Percentiles rank a stretch among this genome's conserved stretches.
phyloP scores from a whole-genome alignment of 352 stramenopile species.

The Globisporangium barbulae region DNA sequence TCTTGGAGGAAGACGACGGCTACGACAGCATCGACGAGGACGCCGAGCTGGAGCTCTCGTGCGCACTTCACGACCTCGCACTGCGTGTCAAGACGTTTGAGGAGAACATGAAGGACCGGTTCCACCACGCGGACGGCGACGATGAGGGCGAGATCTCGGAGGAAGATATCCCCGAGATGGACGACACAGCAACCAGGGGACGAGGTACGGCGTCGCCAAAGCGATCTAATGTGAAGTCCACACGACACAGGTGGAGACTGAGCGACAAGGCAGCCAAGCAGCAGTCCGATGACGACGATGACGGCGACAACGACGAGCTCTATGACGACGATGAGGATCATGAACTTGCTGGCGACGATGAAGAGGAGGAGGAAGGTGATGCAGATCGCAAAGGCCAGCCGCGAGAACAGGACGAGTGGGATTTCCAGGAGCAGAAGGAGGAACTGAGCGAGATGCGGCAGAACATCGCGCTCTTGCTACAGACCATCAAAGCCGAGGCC shows the following conservation, averaged over 20 bases:
- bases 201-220: background rate
- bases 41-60: constrained; percentile 71
- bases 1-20: constrained; percentile 34
- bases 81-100: constrained; percentile 65
- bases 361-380: constrained; percentile 26
- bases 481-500: constrained; percentile 55
- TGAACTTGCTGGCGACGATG: constrained; percentile 24
- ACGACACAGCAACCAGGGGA: constrained; percentile 18
- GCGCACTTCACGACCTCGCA: constrained; percentile 65
- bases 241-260: constrained; percentile 4
- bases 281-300: constrained; percentile 27
- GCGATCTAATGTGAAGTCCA: constrained; percentile 10
- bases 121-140: constrained; percentile 25
- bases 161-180: constrained; percentile 59
- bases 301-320: constrained; percentile 16
- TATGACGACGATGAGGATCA: constrained; percentile 25
- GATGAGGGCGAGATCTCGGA: constrained; percentile 63
- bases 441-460: constrained; percentile 59
- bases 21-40: constrained; percentile 71
- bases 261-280: constrained; percentile 31
- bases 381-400: constrained; percentile 10
- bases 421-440: constrained; percentile 54
- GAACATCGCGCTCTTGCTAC: constrained; percentile 60
- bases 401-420: constrained; percentile 34
- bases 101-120: constrained; percentile 63